These are phyloP conservation scores for Phaffomyces opuntiae DNA, from an alignment of 805 yeast genomes.

Conservation along the genomic window DNA sequence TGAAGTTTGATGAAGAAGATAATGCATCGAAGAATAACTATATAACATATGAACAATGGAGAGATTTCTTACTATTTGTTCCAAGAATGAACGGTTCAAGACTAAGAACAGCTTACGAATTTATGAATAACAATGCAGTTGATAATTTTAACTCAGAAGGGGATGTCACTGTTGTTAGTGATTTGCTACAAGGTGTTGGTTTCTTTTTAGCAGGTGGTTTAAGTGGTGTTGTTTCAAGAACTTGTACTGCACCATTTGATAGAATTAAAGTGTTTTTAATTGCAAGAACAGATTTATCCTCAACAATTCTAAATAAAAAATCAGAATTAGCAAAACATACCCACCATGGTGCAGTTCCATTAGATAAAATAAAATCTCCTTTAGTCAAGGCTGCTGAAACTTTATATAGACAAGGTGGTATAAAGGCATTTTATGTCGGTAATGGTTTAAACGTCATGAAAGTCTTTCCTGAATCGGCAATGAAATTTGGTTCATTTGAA, in stretches of 20 bases:
- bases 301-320: conserved; percentile 58
- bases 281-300: conserved; percentile 78
- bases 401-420: conserved; percentile 83
- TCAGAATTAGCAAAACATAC: conserved; percentile 34
- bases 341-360: conserved; percentile 30
- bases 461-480: conserved; percentile 95
- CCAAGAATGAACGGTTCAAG: conserved; percentile 77
- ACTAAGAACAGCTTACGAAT: conserved; percentile 72
- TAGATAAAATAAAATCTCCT: conserved; percentile 57
- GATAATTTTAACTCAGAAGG: conserved; percentile 89
- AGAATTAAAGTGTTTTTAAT: conserved; percentile 89
- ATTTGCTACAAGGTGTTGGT: conserved; percentile 77
- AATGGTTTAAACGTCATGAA: conserved; percentile 90
- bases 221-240: conserved; percentile 92
- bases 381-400: conserved; percentile 73
- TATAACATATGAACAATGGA: conserved; percentile 79
- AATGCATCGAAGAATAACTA: conserved; percentile 44
- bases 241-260: conserved; percentile 96
- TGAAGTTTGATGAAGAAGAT: conserved; percentile 21
- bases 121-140: conserved; percentile 64
- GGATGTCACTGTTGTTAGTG: conserved; percentile 79
- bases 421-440: conserved; percentile 86
- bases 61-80: conserved; percentile 73
- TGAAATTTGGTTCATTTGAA: conserved; percentile 95
- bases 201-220: conserved; percentile 92